A percentile compares a stretch with the other conserved stretches of the same genome.
Conservation (phyloP, 352 stramenopile genomes). For the Peronospora farinosa region DNA sequence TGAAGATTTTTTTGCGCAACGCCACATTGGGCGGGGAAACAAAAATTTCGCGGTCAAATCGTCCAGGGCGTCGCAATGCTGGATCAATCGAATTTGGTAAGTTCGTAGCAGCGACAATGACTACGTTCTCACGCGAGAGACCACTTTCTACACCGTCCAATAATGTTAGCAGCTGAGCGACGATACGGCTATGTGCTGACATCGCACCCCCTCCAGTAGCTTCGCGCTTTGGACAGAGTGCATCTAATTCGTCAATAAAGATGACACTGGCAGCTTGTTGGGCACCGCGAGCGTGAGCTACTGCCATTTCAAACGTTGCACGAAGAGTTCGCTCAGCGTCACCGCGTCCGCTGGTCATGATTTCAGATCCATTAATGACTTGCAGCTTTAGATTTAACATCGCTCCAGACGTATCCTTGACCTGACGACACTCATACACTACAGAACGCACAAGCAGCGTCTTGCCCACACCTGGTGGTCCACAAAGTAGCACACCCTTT, state of each 20-base stretch:
- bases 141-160: constrained; percentile 87
- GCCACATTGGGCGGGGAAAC: constrained; percentile 39
- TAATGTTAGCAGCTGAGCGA: constrained; percentile 93
- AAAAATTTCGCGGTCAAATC: constrained; percentile 79
- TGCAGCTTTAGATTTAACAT: constrained; percentile 42
- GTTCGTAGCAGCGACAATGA: constrained; percentile 93
- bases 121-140: constrained; percentile 66
- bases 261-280: constrained; percentile 58
- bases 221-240: constrained; percentile 90
- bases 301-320: constrained; percentile 43
- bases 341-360: constrained; percentile 63
- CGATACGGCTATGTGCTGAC: constrained; percentile 66
- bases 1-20: constrained; percentile 57
- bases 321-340: constrained; percentile 66
- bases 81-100: constrained; percentile 89
- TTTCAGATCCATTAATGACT: constrained; percentile 78
- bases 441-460: constrained; percentile 72
- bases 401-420: constrained; percentile 19
- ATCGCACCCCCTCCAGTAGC: constrained; percentile 29
- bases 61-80: constrained; percentile 64
- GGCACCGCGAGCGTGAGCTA: constrained; percentile 25
- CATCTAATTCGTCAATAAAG: constrained; percentile 96
- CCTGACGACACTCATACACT: constrained; percentile 47
- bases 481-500: constrained; percentile 65
- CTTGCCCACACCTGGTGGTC: constrained; percentile 74